A percentile compares a stretch with the other conserved stretches of the same genome.
phyloP scores from a whole-genome alignment of 352 stramenopile genomes.

The Pythium dissimile region DNA sequence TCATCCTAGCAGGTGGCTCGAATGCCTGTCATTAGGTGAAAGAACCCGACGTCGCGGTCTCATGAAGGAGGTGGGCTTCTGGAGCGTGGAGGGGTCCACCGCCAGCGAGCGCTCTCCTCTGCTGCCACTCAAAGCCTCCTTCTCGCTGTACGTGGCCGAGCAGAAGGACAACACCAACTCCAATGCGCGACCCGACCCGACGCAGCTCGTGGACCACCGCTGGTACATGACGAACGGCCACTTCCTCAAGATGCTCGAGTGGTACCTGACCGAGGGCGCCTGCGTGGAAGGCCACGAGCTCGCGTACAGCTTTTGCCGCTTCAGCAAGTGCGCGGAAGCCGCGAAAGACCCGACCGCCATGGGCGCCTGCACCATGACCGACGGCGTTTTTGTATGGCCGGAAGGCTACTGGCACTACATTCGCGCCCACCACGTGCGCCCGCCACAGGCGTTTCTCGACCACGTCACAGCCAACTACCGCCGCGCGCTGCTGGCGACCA shows the following conservation, averaged over 20 bases:
- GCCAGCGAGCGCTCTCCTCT: conserved; percentile 9
- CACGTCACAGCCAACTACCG: conserved; percentile 43
- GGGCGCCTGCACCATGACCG: conserved; percentile 73
- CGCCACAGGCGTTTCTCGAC: conserved; percentile 49
- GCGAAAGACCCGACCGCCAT: conserved; percentile 40
- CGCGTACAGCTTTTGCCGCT: conserved; percentile 79
- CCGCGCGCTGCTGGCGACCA: conserved; percentile 26
- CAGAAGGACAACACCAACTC: conserved; percentile 13
- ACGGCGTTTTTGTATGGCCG: conserved; percentile 75
- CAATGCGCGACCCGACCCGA: conserved; percentile 35
- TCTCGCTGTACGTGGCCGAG: neutral
- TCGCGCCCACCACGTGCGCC: conserved; percentile 54
- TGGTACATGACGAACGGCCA: conserved; percentile 36
- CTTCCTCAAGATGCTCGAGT: conserved; percentile 38
- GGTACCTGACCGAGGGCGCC: conserved; percentile 49
- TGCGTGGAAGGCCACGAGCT: conserved; percentile 79
- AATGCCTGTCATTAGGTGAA: neutral
- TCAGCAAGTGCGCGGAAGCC: conserved; percentile 41
- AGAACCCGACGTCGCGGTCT: neutral
- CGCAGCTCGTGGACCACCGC: conserved; percentile 40
- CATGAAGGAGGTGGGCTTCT: conserved; percentile 20
- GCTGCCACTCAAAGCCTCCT: neutral
- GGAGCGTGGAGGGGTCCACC: conserved; percentile 2
- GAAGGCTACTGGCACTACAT: conserved; percentile 82
- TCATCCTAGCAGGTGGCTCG: neutral